phyloP scores from a whole-genome alignment of 2,329 filamentous ascomycete genomes.

The Fusarium piperis region DNA sequence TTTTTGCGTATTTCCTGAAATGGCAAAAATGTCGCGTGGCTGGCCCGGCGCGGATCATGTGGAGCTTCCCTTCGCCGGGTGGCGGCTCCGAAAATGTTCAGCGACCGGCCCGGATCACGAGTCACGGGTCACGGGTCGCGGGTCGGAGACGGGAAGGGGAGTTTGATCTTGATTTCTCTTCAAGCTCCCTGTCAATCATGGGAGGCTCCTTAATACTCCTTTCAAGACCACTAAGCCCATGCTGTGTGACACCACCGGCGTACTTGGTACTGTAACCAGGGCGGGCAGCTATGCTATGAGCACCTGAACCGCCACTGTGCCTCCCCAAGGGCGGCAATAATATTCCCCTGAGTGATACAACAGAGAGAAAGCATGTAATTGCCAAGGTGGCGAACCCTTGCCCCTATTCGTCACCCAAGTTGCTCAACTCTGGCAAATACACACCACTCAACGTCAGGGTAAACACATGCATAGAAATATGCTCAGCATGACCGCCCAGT shows the following conservation, averaged over 20 bases:
- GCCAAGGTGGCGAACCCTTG: not conserved
- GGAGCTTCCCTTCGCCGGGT: not conserved
- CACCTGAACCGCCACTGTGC: not conserved
- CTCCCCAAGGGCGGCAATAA: not conserved
- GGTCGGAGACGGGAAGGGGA: not conserved
- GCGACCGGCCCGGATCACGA: too few species aligned
- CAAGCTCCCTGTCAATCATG: not conserved
- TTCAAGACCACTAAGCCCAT: not conserved
- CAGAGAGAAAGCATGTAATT: not conserved
- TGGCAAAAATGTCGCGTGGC: not conserved
- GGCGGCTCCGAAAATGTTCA: not conserved
- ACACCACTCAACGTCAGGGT: not conserved
- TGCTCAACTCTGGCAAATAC: not conserved
- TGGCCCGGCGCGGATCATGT: not conserved
- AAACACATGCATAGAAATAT: not conserved
- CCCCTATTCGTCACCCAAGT: not conserved
- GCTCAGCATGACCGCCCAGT: conserved; percentile 28
- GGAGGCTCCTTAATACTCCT: not conserved
- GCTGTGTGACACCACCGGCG: not conserved
- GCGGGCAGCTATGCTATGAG: not conserved
- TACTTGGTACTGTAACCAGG: not conserved
- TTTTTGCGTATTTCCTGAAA: not conserved
- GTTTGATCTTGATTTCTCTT: not conserved
- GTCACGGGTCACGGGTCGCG: too few species aligned
- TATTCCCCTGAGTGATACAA: not conserved